Evolutionary conservation across 805 yeast species (phyloP).

Genomic region (Metschnikowia drakensbergensis): DNA sequence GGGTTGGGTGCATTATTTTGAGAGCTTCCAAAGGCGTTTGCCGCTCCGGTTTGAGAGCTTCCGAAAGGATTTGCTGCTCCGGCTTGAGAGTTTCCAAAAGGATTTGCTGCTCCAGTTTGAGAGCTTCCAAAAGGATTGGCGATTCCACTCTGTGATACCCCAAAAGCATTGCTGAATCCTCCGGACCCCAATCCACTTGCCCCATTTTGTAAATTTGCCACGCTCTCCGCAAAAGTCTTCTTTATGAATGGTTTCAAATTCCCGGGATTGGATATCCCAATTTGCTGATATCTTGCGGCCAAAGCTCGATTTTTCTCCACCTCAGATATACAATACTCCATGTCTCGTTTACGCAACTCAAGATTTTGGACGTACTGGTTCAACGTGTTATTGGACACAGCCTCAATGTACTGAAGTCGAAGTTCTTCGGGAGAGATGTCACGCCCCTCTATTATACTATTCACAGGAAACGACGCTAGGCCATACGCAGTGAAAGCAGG

Average conservation of each 20-base stretch:
- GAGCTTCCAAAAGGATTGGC: constrained; percentile 9
- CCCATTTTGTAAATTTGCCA: constrained; percentile 17
- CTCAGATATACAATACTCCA: constrained; percentile 24
- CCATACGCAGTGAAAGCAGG: constrained; percentile 47
- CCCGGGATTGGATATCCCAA: constrained; percentile 6
- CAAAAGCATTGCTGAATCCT: constrained; percentile 8
- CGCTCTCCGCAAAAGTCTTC: constrained; percentile 25
- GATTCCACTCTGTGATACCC: constrained; percentile 5
- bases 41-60: too few species aligned
- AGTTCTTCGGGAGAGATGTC: constrained; percentile 55
- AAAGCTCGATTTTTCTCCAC: constrained; percentile 39
- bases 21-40: too few species aligned
- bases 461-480: constrained; percentile 44
- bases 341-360: constrained; percentile 21
- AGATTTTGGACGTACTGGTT: constrained; percentile 40
- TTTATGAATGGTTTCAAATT: constrained; percentile 28
- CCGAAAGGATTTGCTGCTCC: background rate
- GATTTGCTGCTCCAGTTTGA: background rate
- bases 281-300: constrained; percentile 58
- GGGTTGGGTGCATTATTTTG: too few species aligned
- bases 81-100: background rate
- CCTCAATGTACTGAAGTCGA: constrained; percentile 44
- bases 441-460: constrained; percentile 47
- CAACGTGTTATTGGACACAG: constrained; percentile 33
- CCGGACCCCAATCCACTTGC: background rate